Conservation (phyloP, 306 rosid genomes). For the Glycine tomentella region DNA sequence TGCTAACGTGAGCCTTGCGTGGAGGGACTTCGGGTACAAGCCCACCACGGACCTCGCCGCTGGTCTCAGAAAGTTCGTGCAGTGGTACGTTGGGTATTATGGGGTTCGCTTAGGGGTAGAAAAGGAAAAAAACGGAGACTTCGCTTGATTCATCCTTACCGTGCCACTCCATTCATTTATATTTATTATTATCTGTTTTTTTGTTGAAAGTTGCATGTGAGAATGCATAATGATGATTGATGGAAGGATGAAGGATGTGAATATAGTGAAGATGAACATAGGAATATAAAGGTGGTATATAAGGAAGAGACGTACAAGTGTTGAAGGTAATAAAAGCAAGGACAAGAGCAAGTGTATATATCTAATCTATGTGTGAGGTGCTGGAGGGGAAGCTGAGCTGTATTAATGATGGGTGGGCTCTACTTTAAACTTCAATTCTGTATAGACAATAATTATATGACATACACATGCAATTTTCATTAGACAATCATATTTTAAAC, state of each 20-base stretch:
- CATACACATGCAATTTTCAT: neutral
- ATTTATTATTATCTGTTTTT: too few species aligned
- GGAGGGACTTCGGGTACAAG: slow-evolving; percentile 67
- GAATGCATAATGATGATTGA: neutral
- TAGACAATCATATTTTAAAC: too few species aligned
- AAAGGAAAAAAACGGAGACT: slow-evolving; percentile 72
- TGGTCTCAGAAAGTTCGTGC: slow-evolving; percentile 79
- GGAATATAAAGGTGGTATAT: neutral
- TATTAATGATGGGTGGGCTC: neutral
- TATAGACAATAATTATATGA: neutral
- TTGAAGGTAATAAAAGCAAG: neutral
- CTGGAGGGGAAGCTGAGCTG: neutral
- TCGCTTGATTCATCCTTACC: slow-evolving; percentile 56
- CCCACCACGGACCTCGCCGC: slow-evolving; percentile 77
- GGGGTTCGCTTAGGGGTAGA: slow-evolving; percentile 76
- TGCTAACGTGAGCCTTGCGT: slow-evolving; percentile 78
- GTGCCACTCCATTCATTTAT: neutral
- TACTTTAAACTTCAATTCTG: neutral
- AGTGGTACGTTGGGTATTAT: slow-evolving; percentile 89
- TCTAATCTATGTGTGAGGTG: neutral
- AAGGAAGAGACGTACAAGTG: neutral
- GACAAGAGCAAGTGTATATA: neutral
- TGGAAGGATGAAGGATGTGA: neutral
- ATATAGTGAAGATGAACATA: neutral
- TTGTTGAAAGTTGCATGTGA: too few species aligned